Evolutionary conservation across 352 stramenopile genomes (phyloP).

Genomic region (Pythium chondricola): DNA sequence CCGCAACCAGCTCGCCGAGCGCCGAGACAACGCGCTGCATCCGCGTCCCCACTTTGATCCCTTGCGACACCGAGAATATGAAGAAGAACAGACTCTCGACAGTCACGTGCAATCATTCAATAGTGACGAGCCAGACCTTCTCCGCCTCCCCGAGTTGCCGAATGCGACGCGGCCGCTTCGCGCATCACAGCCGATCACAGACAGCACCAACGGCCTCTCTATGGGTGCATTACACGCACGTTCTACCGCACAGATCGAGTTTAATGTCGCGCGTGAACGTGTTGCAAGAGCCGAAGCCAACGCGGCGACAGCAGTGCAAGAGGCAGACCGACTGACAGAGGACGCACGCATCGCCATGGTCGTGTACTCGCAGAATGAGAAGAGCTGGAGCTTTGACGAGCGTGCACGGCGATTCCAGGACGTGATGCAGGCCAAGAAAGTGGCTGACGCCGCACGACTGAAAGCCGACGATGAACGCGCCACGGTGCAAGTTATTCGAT

Average conservation of each 20-base stretch:
- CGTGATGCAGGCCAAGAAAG: conserved; percentile 44
- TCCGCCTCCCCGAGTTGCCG: conserved; percentile 12
- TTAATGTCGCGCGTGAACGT: conserved; percentile 21
- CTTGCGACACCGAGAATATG: neutral
- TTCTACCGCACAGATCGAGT: conserved; percentile 22
- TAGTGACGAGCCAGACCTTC: neutral
- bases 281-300: conserved; percentile 24
- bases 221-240: conserved; percentile 37
- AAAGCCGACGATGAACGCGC: conserved; percentile 34
- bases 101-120: neutral
- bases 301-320: conserved; percentile 23
- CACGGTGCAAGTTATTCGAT: conserved; percentile 23
- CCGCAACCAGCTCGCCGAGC: conserved; percentile 25
- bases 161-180: conserved; percentile 1
- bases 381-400: conserved; percentile 58
- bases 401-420: conserved; percentile 41
- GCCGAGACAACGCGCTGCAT: conserved; percentile 8
- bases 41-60: neutral
- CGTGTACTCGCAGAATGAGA: conserved; percentile 49
- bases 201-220: conserved; percentile 19
- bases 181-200: conserved; percentile 11
- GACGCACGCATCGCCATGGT: conserved; percentile 55
- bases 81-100: no score
- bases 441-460: conserved; percentile 34
- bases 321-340: conserved; percentile 48